Conservation (phyloP, 306 rosid species). For the Begonia peltatifolia region DNA sequence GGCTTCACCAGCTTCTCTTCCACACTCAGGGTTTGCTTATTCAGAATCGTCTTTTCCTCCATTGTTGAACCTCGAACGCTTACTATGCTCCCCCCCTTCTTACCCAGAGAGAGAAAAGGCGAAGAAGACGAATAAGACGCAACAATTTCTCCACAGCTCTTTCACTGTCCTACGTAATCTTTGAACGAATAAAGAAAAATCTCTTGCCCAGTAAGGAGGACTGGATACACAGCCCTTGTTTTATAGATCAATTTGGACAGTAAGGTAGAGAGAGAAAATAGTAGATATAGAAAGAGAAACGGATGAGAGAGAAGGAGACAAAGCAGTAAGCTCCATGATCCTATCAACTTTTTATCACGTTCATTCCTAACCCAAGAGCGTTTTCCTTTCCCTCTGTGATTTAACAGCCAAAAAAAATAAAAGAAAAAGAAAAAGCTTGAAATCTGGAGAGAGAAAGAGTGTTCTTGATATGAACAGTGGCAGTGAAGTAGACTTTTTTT, state of each 20-base stretch:
- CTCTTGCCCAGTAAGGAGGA: neutral
- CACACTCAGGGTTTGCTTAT: conserved; percentile 1
- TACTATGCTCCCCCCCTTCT: neutral
- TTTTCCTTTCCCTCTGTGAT: neutral
- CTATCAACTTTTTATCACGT: neutral
- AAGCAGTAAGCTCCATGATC: neutral
- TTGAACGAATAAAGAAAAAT: neutral
- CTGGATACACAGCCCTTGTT: too few species aligned
- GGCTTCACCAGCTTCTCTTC: conserved; percentile 6
- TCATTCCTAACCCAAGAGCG: neutral
- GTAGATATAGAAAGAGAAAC: neutral
- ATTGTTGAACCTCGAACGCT: neutral
- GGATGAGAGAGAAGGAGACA: neutral
- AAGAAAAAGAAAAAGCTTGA: neutral
- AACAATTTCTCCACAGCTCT: neutral
- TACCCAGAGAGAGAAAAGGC: neutral
- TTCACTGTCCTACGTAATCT: neutral
- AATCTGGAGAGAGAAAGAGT: neutral
- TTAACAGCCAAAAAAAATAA: neutral
- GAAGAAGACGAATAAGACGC: conserved; percentile 3
- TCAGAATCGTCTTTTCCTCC: conserved; percentile 9
- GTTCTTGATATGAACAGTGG: neutral
- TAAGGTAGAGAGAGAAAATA: neutral
- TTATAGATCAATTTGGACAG: neutral
- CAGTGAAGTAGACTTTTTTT: neutral